phyloP scores from a whole-genome alignment of 2,329 filamentous ascomycete species.

The Colletotrichum caudatum region DNA sequence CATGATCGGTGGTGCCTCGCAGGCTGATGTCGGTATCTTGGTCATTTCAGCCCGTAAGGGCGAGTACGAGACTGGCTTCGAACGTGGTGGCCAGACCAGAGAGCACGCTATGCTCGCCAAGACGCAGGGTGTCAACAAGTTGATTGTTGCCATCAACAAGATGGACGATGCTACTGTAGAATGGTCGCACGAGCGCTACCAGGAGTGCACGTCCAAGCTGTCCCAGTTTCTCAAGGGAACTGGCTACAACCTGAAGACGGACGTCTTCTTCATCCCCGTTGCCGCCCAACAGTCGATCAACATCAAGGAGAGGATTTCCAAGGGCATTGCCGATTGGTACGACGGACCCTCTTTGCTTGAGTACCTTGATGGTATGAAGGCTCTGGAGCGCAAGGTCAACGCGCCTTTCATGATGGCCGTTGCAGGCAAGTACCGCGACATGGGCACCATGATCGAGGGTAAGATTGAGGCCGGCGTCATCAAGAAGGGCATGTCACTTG shows the following conservation, averaged over 20 bases:
- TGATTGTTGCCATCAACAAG: constrained; percentile 96
- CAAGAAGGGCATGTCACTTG: constrained; percentile 86
- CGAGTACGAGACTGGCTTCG: constrained; percentile 98
- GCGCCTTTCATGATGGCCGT: constrained; percentile 99
- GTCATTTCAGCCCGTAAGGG: constrained; percentile 98
- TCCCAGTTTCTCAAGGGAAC: constrained; percentile 88
- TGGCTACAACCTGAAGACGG: constrained; percentile 93
- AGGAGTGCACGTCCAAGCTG: constrained; percentile 93
- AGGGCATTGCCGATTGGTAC: constrained; percentile 84
- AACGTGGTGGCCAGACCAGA: constrained; percentile 93
- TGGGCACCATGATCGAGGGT: constrained; percentile 97
- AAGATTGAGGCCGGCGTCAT: constrained; percentile 96
- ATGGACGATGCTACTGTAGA: constrained; percentile 98
- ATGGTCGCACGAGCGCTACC: constrained; percentile 93
- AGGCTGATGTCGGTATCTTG: constrained; percentile 93
- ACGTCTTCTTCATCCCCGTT: constrained; percentile 95
- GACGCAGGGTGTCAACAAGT: constrained; percentile 97
- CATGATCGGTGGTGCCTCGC: constrained; percentile 97
- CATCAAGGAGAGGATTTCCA: constrained; percentile 89
- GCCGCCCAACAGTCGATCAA: constrained; percentile 87
- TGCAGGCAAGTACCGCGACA: constrained; percentile 94
- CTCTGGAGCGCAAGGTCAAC: constrained; percentile 94
- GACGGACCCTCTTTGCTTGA: constrained; percentile 91
- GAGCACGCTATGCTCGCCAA: constrained; percentile 98
- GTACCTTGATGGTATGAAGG: constrained; percentile 93